These are phyloP conservation scores for Trametes villosa DNA, from an alignment of 768 basidiomycete species.

Conservation along the genomic window DNA sequence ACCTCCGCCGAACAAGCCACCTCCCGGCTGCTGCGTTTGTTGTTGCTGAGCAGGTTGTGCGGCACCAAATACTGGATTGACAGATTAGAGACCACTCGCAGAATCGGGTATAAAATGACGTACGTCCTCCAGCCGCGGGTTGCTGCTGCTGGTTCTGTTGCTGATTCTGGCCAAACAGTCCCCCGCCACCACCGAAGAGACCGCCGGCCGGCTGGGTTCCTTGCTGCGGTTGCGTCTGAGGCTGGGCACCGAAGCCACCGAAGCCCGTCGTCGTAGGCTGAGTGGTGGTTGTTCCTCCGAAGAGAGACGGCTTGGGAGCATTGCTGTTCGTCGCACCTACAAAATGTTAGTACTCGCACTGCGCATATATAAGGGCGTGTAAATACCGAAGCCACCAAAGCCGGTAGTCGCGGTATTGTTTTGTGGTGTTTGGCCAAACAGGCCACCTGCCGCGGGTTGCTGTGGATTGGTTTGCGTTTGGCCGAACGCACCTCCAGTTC, in stretches of 20 bases:
- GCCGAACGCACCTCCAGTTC: conserved; percentile 40
- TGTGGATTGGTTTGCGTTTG: conserved; percentile 34
- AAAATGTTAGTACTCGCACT: neutral
- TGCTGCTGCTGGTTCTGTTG: conserved; percentile 24
- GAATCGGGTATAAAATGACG: conserved; percentile 1
- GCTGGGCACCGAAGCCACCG: conserved; percentile 40
- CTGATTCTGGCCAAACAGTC: conserved; percentile 24
- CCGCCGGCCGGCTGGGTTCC: conserved; percentile 23
- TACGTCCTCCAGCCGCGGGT: conserved; percentile 27
- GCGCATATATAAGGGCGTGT: neutral
- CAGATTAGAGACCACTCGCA: neutral
- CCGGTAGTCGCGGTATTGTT: conserved; percentile 32
- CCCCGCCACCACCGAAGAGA: conserved; percentile 25
- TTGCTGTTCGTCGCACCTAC: conserved; percentile 28
- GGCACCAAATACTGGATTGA: conserved; percentile 26
- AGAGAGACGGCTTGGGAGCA: conserved; percentile 50
- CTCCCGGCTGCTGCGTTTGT: too few species aligned
- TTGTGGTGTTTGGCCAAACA: conserved; percentile 43
- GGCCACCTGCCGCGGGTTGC: conserved; percentile 31
- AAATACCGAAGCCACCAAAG: conserved; percentile 43
- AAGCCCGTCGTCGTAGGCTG: conserved; percentile 34
- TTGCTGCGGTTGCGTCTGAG: conserved; percentile 41
- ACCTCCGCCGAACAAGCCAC: conserved; percentile 44
- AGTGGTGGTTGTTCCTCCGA: conserved; percentile 40
- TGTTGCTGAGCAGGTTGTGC: conserved; percentile 25